Evolutionary conservation across 1,284 basidiomycete species (phyloP).

Genomic region (Microbotryum violaceum): DNA sequence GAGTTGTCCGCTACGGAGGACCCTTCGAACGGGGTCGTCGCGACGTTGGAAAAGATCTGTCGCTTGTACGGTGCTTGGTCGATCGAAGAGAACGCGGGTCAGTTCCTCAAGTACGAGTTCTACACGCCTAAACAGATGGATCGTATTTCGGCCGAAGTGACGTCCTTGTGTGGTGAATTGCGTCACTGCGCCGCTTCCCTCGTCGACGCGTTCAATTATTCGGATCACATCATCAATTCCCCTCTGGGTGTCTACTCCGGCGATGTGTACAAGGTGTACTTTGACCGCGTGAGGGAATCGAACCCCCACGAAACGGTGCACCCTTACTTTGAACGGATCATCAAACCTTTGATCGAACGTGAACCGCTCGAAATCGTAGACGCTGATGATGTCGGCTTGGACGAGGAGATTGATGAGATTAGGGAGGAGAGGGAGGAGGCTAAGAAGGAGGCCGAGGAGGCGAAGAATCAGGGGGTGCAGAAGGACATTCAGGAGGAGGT

Average conservation of each 20-base stretch:
- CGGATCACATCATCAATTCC: slow-evolving; percentile 53
- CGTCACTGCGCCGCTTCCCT: slow-evolving; percentile 48
- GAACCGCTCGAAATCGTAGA: slow-evolving; percentile 42
- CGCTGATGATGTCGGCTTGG: slow-evolving; percentile 45
- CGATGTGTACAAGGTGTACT: slow-evolving; percentile 45
- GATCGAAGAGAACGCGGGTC: slow-evolving; percentile 51
- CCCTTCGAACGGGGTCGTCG: slow-evolving; percentile 40
- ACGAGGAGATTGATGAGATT: slow-evolving; percentile 43
- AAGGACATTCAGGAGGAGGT: too few relatives aligned
- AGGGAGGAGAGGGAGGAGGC: slow-evolving; percentile 27
- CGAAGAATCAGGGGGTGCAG: neutral
- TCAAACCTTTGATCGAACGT: slow-evolving; percentile 50
- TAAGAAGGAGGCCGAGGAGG: neutral
- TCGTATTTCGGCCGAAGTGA: slow-evolving; percentile 38
- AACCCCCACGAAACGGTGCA: slow-evolving; percentile 36
- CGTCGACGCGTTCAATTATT: slow-evolving; percentile 49
- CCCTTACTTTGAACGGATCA: slow-evolving; percentile 48
- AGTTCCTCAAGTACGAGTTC: slow-evolving; percentile 48
- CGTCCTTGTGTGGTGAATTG: slow-evolving; percentile 46
- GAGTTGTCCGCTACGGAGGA: slow-evolving; percentile 37
- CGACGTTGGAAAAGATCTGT: slow-evolving; percentile 38
- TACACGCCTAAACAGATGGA: slow-evolving; percentile 33
- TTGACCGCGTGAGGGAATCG: slow-evolving; percentile 42
- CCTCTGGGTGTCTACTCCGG: slow-evolving; percentile 49
- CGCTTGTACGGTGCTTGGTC: slow-evolving; percentile 49